Evolutionary conservation across 2,329 filamentous ascomycete species (phyloP), one percentile per base, ranked within the genome.

Genomic region (Scedosporium boydii): DNA sequence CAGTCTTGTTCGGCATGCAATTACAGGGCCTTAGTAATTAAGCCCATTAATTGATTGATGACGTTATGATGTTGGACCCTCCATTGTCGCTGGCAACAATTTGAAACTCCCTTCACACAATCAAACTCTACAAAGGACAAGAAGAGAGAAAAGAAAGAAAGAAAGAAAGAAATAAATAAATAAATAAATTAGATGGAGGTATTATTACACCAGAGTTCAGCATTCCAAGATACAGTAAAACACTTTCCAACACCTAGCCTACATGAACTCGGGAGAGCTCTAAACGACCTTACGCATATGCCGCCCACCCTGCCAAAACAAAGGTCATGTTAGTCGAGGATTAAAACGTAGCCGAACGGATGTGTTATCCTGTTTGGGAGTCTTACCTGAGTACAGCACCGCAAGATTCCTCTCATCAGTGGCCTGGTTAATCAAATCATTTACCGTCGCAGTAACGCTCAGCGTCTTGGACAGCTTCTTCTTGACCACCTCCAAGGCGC

Each of bases 401-500:
- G 95, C 93, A 70, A 99, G 73, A 71, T 99, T 97, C 67, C 85
- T 84, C 77, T 96, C 93, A 74, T 99, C 95, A 1, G 89, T 93
- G 6, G 95, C 93, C 76, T 96, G 90, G 72, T 97, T 95, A 66
- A 99, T 99, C 66, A 99, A 76, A 71, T 99, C 95, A 70, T 97
- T 98, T 61, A 99, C 95, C 14, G 92, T 97, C 3, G 95, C 96
- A 62, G 89, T 90, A 18, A 96, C 93, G 72, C 93, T 99, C 71
- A 99, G 75, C 2, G 90, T 93, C 80, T 96, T 96, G 66, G 89
- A 90, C 67, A 99, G 75, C 78, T 99, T 99, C 83, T 97, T 98
- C 71, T 90, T 87, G 63, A 99, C 95, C 23, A 98, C 89, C 63
- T 92, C 91, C 62, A 99, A 79, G 1, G 96, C 95, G 63, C 96